phyloP scores from a whole-genome alignment of 345 rosid genomes.

The Euclidium syriacum region DNA sequence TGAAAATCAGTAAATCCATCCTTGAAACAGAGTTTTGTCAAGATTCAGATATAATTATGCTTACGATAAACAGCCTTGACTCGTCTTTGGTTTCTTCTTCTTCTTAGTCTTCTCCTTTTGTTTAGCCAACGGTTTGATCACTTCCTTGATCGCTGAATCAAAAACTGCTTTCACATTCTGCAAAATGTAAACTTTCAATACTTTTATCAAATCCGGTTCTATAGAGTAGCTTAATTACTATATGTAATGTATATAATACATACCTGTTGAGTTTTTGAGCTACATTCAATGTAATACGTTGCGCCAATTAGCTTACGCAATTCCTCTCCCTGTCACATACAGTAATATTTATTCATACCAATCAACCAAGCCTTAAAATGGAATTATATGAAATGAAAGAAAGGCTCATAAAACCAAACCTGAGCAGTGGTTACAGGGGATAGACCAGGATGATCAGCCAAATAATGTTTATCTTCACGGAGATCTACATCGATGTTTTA shows the following conservation, averaged over 20 bases:
- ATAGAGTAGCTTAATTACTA: neutral
- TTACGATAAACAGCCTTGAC: constrained; percentile 68
- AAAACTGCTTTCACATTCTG: constrained; percentile 96
- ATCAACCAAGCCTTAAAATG: neutral
- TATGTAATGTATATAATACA: neutral
- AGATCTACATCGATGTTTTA: constrained; percentile 57
- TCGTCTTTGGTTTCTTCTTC: constrained; percentile 40
- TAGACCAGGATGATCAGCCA: constrained; percentile 94
- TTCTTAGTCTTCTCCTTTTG: constrained; percentile 67
- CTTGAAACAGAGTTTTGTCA: constrained; percentile 15
- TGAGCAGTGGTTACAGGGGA: constrained; percentile 88
- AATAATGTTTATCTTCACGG: constrained; percentile 88
- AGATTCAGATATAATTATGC: constrained; percentile 30
- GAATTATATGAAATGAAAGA: neutral
- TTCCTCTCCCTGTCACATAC: constrained; percentile 85
- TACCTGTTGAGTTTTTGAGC: constrained; percentile 99
- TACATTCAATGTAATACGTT: constrained; percentile 85
- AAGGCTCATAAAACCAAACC: constrained; percentile 38
- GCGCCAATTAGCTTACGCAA: constrained; percentile 93
- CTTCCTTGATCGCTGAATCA: constrained; percentile 93
- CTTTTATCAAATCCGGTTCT: neutral
- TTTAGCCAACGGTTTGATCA: constrained; percentile 72
- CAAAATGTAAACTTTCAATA: constrained; percentile 9
- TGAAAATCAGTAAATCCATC: constrained; percentile 5
- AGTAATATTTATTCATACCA: neutral